phyloP scores from a whole-genome alignment of 768 basidiomycete species.

The Russula dissimulans region DNA sequence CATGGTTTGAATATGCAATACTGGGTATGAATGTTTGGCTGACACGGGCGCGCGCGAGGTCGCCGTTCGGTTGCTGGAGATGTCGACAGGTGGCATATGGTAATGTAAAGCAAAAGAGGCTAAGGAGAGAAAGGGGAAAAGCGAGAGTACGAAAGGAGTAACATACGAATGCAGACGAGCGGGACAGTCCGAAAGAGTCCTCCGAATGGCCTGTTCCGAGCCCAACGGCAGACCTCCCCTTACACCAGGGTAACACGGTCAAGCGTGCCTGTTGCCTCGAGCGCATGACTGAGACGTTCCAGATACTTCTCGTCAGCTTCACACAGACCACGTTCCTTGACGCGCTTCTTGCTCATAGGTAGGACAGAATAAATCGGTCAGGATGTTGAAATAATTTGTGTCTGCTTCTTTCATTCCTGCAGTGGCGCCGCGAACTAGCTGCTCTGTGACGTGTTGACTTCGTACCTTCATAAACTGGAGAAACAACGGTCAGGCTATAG shows the following conservation, averaged over 20 bases:
- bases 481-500: background rate
- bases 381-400: slow-evolving; percentile 53
- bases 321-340: slow-evolving; percentile 61
- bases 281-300: slow-evolving; percentile 62
- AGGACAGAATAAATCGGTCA: slow-evolving; percentile 79
- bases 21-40: too few relatives aligned
- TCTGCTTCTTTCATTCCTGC: slow-evolving; percentile 89
- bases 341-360: slow-evolving; percentile 71
- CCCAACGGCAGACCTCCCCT: too few relatives aligned
- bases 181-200: too few relatives aligned
- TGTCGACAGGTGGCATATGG: too few relatives aligned
- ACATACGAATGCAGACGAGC: too few relatives aligned
- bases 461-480: slow-evolving; percentile 79
- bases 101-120: too few relatives aligned
- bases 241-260: slow-evolving; percentile 73
- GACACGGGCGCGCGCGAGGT: too few relatives aligned
- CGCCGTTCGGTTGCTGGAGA: too few relatives aligned
- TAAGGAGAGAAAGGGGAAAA: too few relatives aligned
- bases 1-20: too few relatives aligned
- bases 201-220: too few relatives aligned
- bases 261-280: slow-evolving; percentile 73
- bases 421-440: slow-evolving; percentile 67
- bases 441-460: slow-evolving; percentile 66
- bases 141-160: too few relatives aligned
- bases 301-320: slow-evolving; percentile 79